Conservation (phyloP, 768 basidiomycete genomes). For the Lyophyllum decastes region DNA sequence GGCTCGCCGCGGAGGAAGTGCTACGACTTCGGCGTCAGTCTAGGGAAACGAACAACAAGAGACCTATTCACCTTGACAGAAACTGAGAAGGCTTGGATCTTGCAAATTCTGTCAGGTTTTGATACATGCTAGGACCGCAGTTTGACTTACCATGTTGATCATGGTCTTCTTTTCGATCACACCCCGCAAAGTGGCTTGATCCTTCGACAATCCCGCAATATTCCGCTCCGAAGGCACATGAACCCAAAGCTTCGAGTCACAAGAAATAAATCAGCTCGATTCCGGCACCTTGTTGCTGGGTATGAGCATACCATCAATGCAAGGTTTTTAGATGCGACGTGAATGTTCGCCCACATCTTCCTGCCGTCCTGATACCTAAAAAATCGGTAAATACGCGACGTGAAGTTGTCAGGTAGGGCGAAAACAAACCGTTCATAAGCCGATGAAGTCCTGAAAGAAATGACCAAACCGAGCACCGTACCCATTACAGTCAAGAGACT, state of each 20-base stretch:
- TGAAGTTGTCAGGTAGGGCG: neutral
- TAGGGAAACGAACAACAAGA: neutral
- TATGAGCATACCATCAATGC: slow-evolving; percentile 51
- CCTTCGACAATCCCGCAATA: slow-evolving; percentile 28
- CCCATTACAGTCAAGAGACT: slow-evolving; percentile 69
- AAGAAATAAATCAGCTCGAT: neutral
- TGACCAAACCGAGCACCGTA: slow-evolving; percentile 71
- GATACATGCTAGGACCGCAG: neutral
- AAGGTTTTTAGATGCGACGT: slow-evolving; percentile 55
- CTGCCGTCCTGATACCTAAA: slow-evolving; percentile 66
- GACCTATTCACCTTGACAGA: slow-evolving; percentile 53
- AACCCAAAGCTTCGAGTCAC: slow-evolving; percentile 48
- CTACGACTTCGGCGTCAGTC: slow-evolving; percentile 25
- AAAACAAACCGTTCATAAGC: slow-evolving; percentile 61
- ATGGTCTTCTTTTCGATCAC: slow-evolving; percentile 76
- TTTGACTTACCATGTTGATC: slow-evolving; percentile 57
- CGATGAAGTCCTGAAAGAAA: slow-evolving; percentile 73
- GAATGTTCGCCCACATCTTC: slow-evolving; percentile 70
- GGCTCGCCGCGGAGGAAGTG: slow-evolving; percentile 69
- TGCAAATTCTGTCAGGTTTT: neutral
- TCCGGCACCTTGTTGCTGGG: neutral
- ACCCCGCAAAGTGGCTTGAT: slow-evolving; percentile 39
- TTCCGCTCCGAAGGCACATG: slow-evolving; percentile 50
- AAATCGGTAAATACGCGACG: neutral
- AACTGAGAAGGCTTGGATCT: slow-evolving; percentile 72